phyloP scores from a whole-genome alignment of 1,139 yeast genomes.

The Pichia sp. region DNA sequence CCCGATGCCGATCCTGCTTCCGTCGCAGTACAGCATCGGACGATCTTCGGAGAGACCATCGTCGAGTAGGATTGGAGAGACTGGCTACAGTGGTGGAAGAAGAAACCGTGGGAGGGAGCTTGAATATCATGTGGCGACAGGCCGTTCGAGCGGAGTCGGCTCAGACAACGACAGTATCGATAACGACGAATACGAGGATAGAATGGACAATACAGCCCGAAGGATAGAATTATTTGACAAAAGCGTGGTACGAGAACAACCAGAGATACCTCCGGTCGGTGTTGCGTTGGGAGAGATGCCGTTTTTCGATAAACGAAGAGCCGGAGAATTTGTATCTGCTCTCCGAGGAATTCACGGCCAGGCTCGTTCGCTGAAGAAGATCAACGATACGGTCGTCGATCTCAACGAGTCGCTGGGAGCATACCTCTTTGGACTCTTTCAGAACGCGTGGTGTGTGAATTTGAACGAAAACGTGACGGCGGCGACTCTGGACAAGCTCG shows the following conservation, averaged over 20 bases:
- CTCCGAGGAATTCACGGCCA: conserved; percentile 40
- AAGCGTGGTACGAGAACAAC: not conserved
- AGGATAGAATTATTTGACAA: conserved; percentile 14
- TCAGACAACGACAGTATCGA: not conserved
- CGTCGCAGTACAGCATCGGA: conserved; percentile 6
- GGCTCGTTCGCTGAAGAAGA: conserved; percentile 43
- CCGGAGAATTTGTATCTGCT: conserved; percentile 5
- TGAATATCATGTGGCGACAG: too few relatives aligned
- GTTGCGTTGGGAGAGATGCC: conserved; percentile 12
- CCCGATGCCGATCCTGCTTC: conserved; percentile 14
- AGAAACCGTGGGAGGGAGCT: not conserved
- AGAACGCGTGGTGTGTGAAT: conserved; percentile 66
- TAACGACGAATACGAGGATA: not conserved
- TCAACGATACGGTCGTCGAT: conserved; percentile 50
- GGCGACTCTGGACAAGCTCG: conserved; percentile 20
- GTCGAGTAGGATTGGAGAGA: not conserved
- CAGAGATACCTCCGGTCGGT: conserved; percentile 15
- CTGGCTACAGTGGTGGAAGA: not conserved
- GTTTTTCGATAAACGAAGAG: conserved; percentile 10
- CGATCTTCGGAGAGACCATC: not conserved
- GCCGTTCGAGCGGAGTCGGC: too few relatives aligned
- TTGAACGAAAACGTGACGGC: conserved; percentile 44
- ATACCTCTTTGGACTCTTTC: conserved; percentile 56
- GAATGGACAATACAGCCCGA: not conserved
- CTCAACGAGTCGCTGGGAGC: conserved; percentile 64